Base-by-base conservation (phyloP, 805 yeast genomes). In the Debaryomyces prosopidis region DNA sequence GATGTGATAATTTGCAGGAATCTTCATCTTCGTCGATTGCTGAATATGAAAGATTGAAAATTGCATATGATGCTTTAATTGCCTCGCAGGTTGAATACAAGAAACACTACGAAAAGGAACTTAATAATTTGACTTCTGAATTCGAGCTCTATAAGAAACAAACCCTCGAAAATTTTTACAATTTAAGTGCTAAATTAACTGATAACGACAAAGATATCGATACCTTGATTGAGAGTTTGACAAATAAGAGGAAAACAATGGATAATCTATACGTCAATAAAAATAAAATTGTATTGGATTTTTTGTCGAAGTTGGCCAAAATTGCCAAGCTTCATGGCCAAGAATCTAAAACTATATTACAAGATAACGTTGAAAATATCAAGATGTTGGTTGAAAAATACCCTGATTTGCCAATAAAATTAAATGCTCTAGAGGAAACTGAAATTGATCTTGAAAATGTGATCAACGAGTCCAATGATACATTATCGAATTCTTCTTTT, bases 31-130 rank as follows among this genome's bases (percentile, higher is more conserved):
- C 64, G 4, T 60, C 77, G 7, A 67, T 73, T 1, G 68, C 80
- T 2, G 89, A 85, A 55, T 69, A 64, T 40, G 85, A 80, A 55
- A 58, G 84, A 43, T 66, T 82, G 50, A 78, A 81, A 53, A 72
- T 72, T 23, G 77, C 85, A 5, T 82, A 84, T 58, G 85, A 83
- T 50, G 75, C 83, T 0, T 58, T 85, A 23, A 64, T 79, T 19
- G 68, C 72, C 2, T 66, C 80, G 3, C 84, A 81, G 49, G 65
- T 65, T 40, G 79, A 80, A 45, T 81, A 79, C 58, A 78, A 79
- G 53, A 62, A 57, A 12, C 75, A 75, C 45, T 80, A 78, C 52
- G 70, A 63, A 41, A 55, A 62, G 36, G 80, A 81, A 55, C 50
- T 83, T 10, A 52, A 54, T 7, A 58, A 56, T 4, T 53, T 82